Evolutionary conservation across 2,329 filamentous ascomycete genomes (phyloP).

Genomic region (Fusarium abutilonis): DNA sequence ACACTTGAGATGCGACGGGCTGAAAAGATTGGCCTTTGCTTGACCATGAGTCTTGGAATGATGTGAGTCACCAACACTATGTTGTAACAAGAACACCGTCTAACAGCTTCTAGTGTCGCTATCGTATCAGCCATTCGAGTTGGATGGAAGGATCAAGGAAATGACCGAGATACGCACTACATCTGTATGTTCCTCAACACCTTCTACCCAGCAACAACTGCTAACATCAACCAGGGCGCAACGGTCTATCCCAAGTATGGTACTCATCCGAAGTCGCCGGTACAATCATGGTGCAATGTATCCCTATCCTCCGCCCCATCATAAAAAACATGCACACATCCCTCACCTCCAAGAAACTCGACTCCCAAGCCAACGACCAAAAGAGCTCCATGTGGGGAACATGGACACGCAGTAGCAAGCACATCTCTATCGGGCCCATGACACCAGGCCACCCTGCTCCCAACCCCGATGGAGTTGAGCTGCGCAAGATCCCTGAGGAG

Average conservation of each 20-base stretch:
- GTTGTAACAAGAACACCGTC: fast-evolving
- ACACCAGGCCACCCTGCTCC: slow-evolving; percentile 10
- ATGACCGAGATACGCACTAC: slow-evolving; percentile 57
- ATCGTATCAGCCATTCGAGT: slow-evolving; percentile 60
- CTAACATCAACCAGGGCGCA: slow-evolving; percentile 34
- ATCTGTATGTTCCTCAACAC: slow-evolving; percentile 51
- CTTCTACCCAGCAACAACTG: neutral
- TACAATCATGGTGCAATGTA: slow-evolving; percentile 65
- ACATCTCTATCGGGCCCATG: slow-evolving; percentile 22
- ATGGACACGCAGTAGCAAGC: slow-evolving; percentile 37
- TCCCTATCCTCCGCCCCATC: slow-evolving; percentile 61
- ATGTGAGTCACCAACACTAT: slow-evolving; percentile 44
- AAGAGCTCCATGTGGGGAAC: slow-evolving; percentile 35
- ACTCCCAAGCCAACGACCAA: slow-evolving; percentile 28
- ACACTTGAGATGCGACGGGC: slow-evolving; percentile 57
- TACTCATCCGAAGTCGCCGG: slow-evolving; percentile 63
- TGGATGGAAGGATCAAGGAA: slow-evolving; percentile 60
- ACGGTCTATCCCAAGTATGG: slow-evolving; percentile 44
- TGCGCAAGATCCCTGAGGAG: slow-evolving; percentile 39
- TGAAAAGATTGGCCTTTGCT: slow-evolving; percentile 61
- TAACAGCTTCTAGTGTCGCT: slow-evolving; percentile 51
- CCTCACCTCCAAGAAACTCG: slow-evolving; percentile 38
- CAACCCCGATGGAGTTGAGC: slow-evolving; percentile 25
- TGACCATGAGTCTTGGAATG: slow-evolving; percentile 62
- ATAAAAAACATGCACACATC: slow-evolving; percentile 47